Evolutionary conservation across 2,329 filamentous ascomycete genomes (phyloP).

Genomic region (Ophiocordyceps camponoti-rufipedis): DNA sequence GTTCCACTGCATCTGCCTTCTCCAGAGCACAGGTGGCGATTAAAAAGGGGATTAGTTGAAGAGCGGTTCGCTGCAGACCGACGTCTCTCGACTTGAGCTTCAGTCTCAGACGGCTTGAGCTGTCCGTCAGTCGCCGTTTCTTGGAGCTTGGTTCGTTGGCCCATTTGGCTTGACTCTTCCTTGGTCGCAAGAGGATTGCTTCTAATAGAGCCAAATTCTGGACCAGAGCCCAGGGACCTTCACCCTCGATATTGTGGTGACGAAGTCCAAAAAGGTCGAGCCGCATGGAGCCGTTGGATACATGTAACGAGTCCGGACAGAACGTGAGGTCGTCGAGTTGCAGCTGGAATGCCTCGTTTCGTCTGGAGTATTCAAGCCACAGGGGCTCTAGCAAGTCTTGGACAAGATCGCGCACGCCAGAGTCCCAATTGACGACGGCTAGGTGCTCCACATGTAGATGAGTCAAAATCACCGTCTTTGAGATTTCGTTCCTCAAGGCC

Average conservation of each 20-base stretch:
- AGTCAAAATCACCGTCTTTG: conserved; percentile 51
- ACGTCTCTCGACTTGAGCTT: conserved; percentile 26
- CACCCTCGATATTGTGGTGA: conserved; percentile 31
- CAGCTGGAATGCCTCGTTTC: conserved; percentile 52
- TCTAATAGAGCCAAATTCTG: conserved; percentile 42
- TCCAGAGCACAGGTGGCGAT: conserved; percentile 25
- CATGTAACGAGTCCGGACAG: conserved; percentile 18
- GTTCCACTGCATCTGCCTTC: conserved; percentile 30
- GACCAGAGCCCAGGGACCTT: conserved; percentile 42
- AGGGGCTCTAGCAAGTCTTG: conserved; percentile 52
- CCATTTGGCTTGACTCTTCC: conserved; percentile 12
- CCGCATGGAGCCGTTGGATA: conserved; percentile 23
- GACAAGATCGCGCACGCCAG: conserved; percentile 26
- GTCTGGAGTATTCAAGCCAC: conserved; percentile 59
- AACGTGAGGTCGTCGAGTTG: conserved; percentile 63
- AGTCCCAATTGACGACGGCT: conserved; percentile 21
- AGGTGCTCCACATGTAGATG: conserved; percentile 44
- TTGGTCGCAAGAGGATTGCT: conserved; percentile 18
- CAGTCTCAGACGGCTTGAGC: conserved; percentile 26
- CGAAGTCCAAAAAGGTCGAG: conserved; percentile 34
- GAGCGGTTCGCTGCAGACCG: conserved; percentile 27
- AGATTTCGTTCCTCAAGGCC: conserved; percentile 56
- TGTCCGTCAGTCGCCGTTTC: conserved; percentile 24
- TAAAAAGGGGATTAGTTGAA: conserved; percentile 41
- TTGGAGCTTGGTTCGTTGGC: conserved; percentile 24